Evolutionary conservation across 345 rosid species (phyloP), one percentile per base, ranked within the genome.

Genomic region (Mangifera indica): DNA sequence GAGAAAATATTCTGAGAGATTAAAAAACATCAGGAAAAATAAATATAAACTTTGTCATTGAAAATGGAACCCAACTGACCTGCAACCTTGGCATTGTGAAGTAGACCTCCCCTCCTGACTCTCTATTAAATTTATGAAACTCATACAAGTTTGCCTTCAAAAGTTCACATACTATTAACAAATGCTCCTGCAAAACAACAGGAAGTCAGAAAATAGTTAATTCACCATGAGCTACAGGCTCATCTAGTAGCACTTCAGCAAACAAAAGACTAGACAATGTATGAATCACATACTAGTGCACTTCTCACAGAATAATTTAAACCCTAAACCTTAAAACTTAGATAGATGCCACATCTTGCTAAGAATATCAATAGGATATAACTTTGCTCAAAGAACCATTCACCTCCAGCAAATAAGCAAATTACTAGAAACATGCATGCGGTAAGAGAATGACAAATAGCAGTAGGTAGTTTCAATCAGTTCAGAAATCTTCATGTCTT

Each of bases 51-150:
- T 67, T 62, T 40, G 25, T 53, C 32, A 24, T 18, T 52, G 62
- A 77, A 62, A 84, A 66, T 34, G 69, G 54, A 62, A 76, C 22
- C 60, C 5, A 1, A 71, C 82, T 63, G 72, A 94, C 98, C 97
- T 94, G 97, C 86, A 94, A 85, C 85, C 98, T 89, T 40, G 97
- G 97, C 98, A 92, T 92, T 46, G 98, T 94, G 83, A 94, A 94
- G 81, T 94, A 94, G 74, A 94, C 98, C 82, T 94, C 98, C 60
- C 98, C 98, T 70, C 97, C 97, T 21, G 98, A 90, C 78, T 94
- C 98, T 78, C 98, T 83, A 76, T 94, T 94, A 81, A 94, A 94
- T 80, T 90, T 94, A 78, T 94, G 98, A 74, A 96, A 96, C 84
- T 96, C 99, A 9, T 96, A 96, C 24, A 96, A 85, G 82, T 96